Evolutionary conservation across 352 stramenopile species (phyloP).

Genomic region (Pilasporangium apinafurcum): DNA sequence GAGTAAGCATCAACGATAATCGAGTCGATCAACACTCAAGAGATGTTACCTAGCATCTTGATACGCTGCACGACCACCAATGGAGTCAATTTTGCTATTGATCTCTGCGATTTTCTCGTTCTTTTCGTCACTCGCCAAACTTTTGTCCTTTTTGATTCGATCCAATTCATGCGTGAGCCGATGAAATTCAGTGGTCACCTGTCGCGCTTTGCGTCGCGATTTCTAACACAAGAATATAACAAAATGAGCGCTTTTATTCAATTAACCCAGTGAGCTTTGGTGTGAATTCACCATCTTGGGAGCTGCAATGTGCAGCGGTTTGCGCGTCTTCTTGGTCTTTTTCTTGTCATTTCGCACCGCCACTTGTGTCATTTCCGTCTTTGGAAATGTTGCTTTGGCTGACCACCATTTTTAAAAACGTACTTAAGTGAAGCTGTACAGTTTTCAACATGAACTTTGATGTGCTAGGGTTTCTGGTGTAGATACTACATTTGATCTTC

Average conservation of each 20-base stretch:
- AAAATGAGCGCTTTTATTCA: slow-evolving; percentile 9
- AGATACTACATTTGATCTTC: no score
- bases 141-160: slow-evolving; percentile 35
- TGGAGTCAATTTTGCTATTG: slow-evolving; percentile 66
- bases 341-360: slow-evolving; percentile 23
- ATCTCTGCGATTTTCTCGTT: slow-evolving; percentile 38
- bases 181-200: slow-evolving; percentile 77
- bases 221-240: slow-evolving; percentile 17
- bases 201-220: slow-evolving; percentile 59
- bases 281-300: slow-evolving; percentile 21
- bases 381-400: no score
- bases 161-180: slow-evolving; percentile 69
- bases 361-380: no score
- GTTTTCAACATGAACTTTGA: no score
- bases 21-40: neutral
- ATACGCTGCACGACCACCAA: slow-evolving; percentile 90
- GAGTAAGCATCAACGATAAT: neutral
- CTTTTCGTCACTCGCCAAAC: slow-evolving; percentile 14
- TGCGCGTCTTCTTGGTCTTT: slow-evolving; percentile 49
- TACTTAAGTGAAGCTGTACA: no score
- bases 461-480: no score
- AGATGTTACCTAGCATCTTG: slow-evolving; percentile 74
- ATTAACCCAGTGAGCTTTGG: neutral
- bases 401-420: no score
- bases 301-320: slow-evolving; percentile 48